These are phyloP conservation scores for Eucalyptus sp. DNA, from an alignment of 345 rosid genomes.

Conservation along the genomic window DNA sequence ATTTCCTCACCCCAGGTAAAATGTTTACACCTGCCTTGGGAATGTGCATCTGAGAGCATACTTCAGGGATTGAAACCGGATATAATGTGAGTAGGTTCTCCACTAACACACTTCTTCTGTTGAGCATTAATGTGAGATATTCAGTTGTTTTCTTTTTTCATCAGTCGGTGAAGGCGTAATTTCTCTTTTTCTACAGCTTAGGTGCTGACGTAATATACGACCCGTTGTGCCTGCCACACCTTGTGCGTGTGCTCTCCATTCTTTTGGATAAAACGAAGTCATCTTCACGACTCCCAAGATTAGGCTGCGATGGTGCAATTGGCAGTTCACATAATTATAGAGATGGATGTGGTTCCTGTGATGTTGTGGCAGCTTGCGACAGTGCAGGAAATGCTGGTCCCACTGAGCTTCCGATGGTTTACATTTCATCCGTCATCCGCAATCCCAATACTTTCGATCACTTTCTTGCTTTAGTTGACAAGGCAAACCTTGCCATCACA, in stretches of 20 bases:
- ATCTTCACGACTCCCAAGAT: neutral
- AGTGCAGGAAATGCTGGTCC: neutral
- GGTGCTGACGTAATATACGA: conserved; percentile 85
- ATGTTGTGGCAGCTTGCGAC: neutral
- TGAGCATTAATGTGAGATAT: neutral
- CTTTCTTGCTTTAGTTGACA: conserved; percentile 29
- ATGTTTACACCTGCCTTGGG: neutral
- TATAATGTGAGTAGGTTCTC: neutral
- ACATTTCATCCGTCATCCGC: conserved; percentile 34
- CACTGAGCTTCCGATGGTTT: conserved; percentile 25
- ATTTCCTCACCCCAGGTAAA: neutral
- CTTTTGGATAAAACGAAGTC: conserved; percentile 25
- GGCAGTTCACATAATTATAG: neutral
- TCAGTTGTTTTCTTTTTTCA: neutral
- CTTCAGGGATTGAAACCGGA: neutral
- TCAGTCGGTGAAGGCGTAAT: neutral
- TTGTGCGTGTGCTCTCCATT: conserved; percentile 41
- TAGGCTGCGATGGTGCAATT: neutral
- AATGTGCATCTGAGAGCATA: neutral
- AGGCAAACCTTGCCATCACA: conserved; percentile 27
- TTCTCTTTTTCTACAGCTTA: conserved; percentile 22
- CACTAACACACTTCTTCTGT: neutral
- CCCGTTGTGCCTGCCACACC: conserved; percentile 60
- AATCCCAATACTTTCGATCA: conserved; percentile 42
- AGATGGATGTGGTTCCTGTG: neutral